A percentile compares a stretch with the other conserved stretches of the same genome.
phyloP scores from a whole-genome alignment of 352 stramenopile species.

The Pythium phragmiticola region DNA sequence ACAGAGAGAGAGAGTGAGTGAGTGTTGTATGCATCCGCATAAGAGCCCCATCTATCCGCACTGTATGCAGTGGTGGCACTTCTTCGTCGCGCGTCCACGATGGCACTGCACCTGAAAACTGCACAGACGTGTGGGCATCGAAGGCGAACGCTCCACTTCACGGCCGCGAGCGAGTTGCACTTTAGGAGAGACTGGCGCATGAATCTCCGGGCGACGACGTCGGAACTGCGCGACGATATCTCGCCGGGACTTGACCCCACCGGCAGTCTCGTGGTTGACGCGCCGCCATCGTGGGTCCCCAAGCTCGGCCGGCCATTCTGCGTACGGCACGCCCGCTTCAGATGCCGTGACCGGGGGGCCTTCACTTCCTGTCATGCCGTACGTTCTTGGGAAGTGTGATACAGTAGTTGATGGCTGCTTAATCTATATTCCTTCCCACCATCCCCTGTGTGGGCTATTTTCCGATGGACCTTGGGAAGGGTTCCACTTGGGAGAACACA shows the following conservation, averaged over 20 bases:
- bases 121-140: slow-evolving; percentile 27
- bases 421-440: neutral
- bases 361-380: slow-evolving; percentile 8
- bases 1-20: too few relatives aligned
- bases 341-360: slow-evolving; percentile 15
- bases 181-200: slow-evolving; percentile 5
- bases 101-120: slow-evolving; percentile 59
- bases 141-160: neutral
- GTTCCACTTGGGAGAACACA: neutral
- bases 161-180: slow-evolving; percentile 13
- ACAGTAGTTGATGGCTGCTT: neutral
- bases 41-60: slow-evolving; percentile 11
- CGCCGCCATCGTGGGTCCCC: slow-evolving; percentile 42
- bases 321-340: slow-evolving; percentile 34
- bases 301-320: slow-evolving; percentile 59
- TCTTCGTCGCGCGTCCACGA: slow-evolving; percentile 46
- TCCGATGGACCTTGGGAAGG: slow-evolving; percentile 6
- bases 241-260: slow-evolving; percentile 24
- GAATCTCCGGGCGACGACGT: slow-evolving; percentile 9
- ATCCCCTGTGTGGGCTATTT: slow-evolving; percentile 16
- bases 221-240: slow-evolving; percentile 49
- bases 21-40: too few relatives aligned
- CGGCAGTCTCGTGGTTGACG: slow-evolving; percentile 11
- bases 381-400: neutral
- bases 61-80: slow-evolving; percentile 70